Evolutionary conservation across 371 early-diverging fungal species (phyloP), one percentile per base, ranked within the genome.

Genomic region (Apophysomyces trapeziformis): DNA sequence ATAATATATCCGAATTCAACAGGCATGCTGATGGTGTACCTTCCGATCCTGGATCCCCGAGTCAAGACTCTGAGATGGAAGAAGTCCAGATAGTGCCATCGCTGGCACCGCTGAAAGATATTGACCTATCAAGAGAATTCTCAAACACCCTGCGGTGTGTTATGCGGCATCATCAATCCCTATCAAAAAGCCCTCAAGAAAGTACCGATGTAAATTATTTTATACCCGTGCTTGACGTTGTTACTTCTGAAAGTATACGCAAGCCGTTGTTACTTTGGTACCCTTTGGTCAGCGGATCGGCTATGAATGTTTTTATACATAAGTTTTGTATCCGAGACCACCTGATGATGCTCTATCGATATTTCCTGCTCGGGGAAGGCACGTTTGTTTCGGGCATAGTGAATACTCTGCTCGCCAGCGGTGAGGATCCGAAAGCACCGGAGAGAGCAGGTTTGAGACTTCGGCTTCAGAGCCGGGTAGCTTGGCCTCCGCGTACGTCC

Each of bases 401-500:
- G 7, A 65, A 72, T 11, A 70, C 72, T 1, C 61, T 86, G 4
- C 83, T 83, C 57, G 69, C 61, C 6, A 70, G 66, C 1, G 73
- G 68, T 14, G 37, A 46, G 7, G 39, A 62, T 35, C 38, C 61
- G n/a, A 64, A 57, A 3, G 35, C 56, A 9, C 61, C 67, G 7
- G 21, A 59, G 11, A 46, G 59, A 13, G 63, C 68, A 5, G 41
- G 57, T 7, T 1, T 68, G 46, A 7, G 68, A 26, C 41, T 60
- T 66, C 47, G 43, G 57, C 21, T 32, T 45, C 70, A 12, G 45
- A 61, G 32, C 16, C 60, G 43, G 35, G 57, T 35, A 66, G 54
- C 35, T 4, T 86, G 86, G 86, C 85, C 86, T 8, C 85, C 86
- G 0, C 69, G 64, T 13, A 50, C 67, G 14, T 76, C 73, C 7